phyloP scores from a whole-genome alignment of 768 basidiomycete species.

The Termitomyces sp. region DNA sequence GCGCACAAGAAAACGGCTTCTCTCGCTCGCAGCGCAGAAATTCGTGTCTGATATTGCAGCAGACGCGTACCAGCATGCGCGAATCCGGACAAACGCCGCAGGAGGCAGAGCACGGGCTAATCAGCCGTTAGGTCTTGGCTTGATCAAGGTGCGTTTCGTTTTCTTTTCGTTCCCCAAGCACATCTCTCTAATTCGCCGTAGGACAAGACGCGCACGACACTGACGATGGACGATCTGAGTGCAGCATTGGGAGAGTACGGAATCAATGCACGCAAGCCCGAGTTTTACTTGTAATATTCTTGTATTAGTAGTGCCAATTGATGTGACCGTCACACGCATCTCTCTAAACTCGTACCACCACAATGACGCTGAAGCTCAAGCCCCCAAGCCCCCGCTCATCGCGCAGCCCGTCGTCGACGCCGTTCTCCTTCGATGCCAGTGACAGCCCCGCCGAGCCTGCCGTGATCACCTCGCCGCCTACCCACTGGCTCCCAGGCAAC shows the following conservation, averaged over 20 bases:
- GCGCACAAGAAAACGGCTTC: slow-evolving; percentile 67
- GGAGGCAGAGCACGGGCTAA: slow-evolving; percentile 65
- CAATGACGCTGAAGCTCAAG: slow-evolving; percentile 42
- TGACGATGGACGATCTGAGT: slow-evolving; percentile 97
- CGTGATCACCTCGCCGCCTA: slow-evolving; percentile 64
- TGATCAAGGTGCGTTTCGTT: slow-evolving; percentile 46
- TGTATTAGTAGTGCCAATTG: neutral
- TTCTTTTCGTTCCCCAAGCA: neutral
- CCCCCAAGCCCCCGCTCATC: slow-evolving; percentile 25
- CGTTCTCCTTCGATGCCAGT: slow-evolving; percentile 62
- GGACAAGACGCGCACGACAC: slow-evolving; percentile 89
- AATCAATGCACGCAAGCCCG: slow-evolving; percentile 89
- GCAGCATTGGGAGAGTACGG: slow-evolving; percentile 94
- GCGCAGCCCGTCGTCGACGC: slow-evolving; percentile 26
- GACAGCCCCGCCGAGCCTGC: slow-evolving; percentile 29
- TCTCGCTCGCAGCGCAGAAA: slow-evolving; percentile 95
- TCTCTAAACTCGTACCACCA: neutral
- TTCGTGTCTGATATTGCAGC: slow-evolving; percentile 96
- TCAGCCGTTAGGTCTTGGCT: slow-evolving; percentile 53
- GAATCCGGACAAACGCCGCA: slow-evolving; percentile 85
- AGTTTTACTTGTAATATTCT: slow-evolving; percentile 70
- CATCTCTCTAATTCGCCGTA: slow-evolving; percentile 18
- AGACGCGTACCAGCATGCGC: slow-evolving; percentile 96
- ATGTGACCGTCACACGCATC: neutral
- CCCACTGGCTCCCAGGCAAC: slow-evolving; percentile 76